Evolutionary conservation across 768 basidiomycete genomes (phyloP), one percentile per base, ranked within the genome.

Genomic region (Lactifluus pinguis): DNA sequence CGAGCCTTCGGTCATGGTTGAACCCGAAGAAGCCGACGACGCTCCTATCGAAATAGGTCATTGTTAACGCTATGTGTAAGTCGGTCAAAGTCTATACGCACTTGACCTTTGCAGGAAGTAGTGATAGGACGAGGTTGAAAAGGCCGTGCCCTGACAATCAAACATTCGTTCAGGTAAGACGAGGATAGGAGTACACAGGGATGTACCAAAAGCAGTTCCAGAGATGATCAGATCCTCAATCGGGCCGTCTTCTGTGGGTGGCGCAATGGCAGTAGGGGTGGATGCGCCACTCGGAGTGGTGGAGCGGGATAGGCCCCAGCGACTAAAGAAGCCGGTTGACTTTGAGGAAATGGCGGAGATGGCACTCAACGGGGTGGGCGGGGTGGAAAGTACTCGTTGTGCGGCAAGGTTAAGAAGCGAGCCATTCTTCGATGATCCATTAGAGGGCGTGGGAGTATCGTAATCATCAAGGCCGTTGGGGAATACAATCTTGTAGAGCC

Each of bases 21-120:
- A 85, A 91, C 0, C 89, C 89, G 17, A 92, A 76, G 67, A 90
- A 80, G 15, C 89, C 87, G 1, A 89, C 87, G 2, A 92, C 75
- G 19, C 78, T 73, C 72, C 89, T 88, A 61, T n/a, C 50, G 34
- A 48, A 47, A 38, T n/a, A 15, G 51, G 48, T 7, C 30, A 19
- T 34, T 1, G 61, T 48, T 13, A 55, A 45, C 49, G 21, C 10
- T 45, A 42, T 55, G 11, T 13, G 32, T 36, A 11, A 15, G 25
- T 49, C 19, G 25, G 55, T 39, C 8, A 29, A 4, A 19, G 55
- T 29, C 19, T 14, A 13, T 10, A 69, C 81, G 56, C 63, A 87
- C 86, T 86, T 83, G 57, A 85, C 74, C 67, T 80, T 83, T 62
- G 83, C 83, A 17, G 89, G 90, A 14, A 92, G 72, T 17, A 92